Conservation (phyloP, 495 filamentous ascomycete genomes). For the Chaetomidium leptoderma region DNA sequence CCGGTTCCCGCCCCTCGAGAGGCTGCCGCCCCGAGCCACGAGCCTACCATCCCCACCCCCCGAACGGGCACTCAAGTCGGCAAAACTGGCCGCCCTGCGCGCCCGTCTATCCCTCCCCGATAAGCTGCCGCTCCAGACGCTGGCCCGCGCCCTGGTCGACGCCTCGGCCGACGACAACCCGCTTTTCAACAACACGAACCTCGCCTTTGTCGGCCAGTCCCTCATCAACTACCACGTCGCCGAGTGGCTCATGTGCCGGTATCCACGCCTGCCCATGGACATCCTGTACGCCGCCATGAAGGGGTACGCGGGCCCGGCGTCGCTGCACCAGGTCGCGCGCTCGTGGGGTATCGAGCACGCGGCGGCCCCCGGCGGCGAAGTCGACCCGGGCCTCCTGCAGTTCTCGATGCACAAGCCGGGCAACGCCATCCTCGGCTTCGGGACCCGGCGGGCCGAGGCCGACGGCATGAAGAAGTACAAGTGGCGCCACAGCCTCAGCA, state of each 20-base stretch:
- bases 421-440: slow-evolving; percentile 41
- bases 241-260: slow-evolving; percentile 80
- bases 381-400: slow-evolving; percentile 90
- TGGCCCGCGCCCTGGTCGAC: slow-evolving; percentile 83
- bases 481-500: slow-evolving; percentile 68
- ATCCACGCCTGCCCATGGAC: slow-evolving; percentile 80
- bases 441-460: slow-evolving; percentile 37
- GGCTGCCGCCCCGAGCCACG: slow-evolving; percentile 21
- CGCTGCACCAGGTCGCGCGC: slow-evolving; percentile 62
- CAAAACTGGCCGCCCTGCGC: slow-evolving; percentile 91
- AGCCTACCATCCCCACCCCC: slow-evolving; percentile 61
- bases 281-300: slow-evolving; percentile 79
- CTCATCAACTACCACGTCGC: slow-evolving; percentile 80
- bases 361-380: slow-evolving; percentile 77
- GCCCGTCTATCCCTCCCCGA: slow-evolving; percentile 80
- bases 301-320: slow-evolving; percentile 69
- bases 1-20: slow-evolving; percentile 30
- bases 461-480: slow-evolving; percentile 41
- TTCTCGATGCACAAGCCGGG: slow-evolving; percentile 61
- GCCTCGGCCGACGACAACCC: slow-evolving; percentile 70
- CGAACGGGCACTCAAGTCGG: slow-evolving; percentile 63
- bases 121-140: slow-evolving; percentile 76
- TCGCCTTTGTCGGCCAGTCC: slow-evolving; percentile 74
- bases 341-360: slow-evolving; percentile 91
- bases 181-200: slow-evolving; percentile 54